These are phyloP conservation scores for Penicillium nordicum DNA, from an alignment of 2,329 filamentous ascomycete species.

Conservation along the genomic window DNA sequence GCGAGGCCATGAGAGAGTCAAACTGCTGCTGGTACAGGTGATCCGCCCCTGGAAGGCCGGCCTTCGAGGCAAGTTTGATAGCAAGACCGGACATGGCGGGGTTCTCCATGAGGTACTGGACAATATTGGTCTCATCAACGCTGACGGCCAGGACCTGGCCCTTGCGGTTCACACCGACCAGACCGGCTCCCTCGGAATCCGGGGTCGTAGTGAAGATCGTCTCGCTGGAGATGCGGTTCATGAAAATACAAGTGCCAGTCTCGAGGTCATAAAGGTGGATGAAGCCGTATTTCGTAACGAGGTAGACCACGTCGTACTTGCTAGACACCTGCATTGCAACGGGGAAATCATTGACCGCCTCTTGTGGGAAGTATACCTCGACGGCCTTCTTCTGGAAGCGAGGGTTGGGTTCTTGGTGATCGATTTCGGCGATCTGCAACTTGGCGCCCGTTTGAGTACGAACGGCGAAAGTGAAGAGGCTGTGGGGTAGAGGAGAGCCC, in stretches of 20 bases:
- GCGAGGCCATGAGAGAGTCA: slow-evolving; percentile 75
- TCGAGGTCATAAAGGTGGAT: slow-evolving; percentile 98
- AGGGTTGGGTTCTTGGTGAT: slow-evolving; percentile 85
- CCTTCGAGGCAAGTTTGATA: slow-evolving; percentile 92
- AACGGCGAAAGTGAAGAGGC: slow-evolving; percentile 95
- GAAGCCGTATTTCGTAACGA: slow-evolving; percentile 98
- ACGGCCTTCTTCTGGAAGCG: slow-evolving; percentile 93
- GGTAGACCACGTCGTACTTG: slow-evolving; percentile 94
- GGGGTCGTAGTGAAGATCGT: slow-evolving; percentile 94
- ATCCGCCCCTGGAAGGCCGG: slow-evolving; percentile 89
- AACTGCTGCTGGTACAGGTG: slow-evolving; percentile 91
- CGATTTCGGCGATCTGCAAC: slow-evolving; percentile 95
- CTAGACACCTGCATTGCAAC: slow-evolving; percentile 96
- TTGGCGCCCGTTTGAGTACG: slow-evolving; percentile 86
- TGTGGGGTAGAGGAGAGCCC: slow-evolving; percentile 83
- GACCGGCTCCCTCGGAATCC: slow-evolving; percentile 79
- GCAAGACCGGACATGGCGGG: slow-evolving; percentile 90
- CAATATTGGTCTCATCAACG: slow-evolving; percentile 85
- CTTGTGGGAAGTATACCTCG: slow-evolving; percentile 94
- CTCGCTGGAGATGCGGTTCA: slow-evolving; percentile 99
- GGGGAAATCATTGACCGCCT: slow-evolving; percentile 95
- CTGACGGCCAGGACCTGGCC: slow-evolving; percentile 93
- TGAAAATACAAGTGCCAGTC: slow-evolving; percentile 92
- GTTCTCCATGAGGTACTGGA: slow-evolving; percentile 94
- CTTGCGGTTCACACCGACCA: slow-evolving; percentile 94